Base-by-base conservation (phyloP, 306 rosid genomes). In the Cucumis cinereus region DNA sequence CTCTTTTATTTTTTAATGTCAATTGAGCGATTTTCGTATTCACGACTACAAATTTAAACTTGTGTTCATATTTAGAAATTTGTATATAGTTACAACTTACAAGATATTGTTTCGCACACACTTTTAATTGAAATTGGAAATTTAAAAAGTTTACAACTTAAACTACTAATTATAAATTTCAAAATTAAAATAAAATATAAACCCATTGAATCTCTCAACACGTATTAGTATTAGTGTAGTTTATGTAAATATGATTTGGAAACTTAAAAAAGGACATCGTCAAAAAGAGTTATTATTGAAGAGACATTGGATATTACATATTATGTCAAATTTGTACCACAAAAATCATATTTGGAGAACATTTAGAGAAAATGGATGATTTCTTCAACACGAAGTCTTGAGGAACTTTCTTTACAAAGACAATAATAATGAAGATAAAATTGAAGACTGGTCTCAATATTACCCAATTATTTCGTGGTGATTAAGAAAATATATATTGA, bases 321-420 rank as follows among this genome's bases (percentile, higher is more conserved):
- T 30, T 30, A 17, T 49, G 71, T 63, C 71, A 62, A 61, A 30
- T 8, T 8, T 12, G 12, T 22, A 61, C 43, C 23, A 30, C 4
- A 63, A 63, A 63, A 14, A 15, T 15, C 7, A 16, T 0, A 17
- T 30, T 14, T 33, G 17, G 7, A 6, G 20, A 62, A 62, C 52
- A 36, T 36, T 64, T 36, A n/a, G 50, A 4, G 50, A 36, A 35
- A 22, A 14, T 68, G 12, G 12, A 68, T 11, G 50, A 23, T 68
- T 43, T 68, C 56, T 68, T 68, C 74, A 68, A 43, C 56, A 43
- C 13, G 38, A 69, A 69, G 74, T 69, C 74, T 23, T 69, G 38
- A 41, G 30, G 53, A 64, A 45, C 55, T 69, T 69, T 43, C 74
- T 26, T 17, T 0, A 69, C 36, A 69, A 45, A 8, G 8, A 16